phyloP scores from a whole-genome alignment of 139 green algal species.

The Chlorella sorokiniana region DNA sequence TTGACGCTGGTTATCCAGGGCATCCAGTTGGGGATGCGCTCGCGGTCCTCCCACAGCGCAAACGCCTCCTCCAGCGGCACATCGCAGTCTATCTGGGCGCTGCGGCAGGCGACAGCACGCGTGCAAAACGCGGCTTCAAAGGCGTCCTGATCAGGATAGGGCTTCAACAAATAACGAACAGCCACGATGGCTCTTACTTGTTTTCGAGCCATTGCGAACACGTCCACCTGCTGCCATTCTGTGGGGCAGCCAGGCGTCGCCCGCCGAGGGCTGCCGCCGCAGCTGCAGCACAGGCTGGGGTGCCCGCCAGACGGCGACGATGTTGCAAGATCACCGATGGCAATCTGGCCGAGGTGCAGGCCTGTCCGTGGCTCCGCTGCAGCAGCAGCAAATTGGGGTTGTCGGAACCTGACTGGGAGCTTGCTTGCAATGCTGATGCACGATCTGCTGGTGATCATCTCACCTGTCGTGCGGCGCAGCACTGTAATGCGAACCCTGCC shows the following conservation, averaged over 20 bases:
- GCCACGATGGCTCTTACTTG: neutral
- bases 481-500: no score
- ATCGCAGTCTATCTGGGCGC: slow-evolving; percentile 65
- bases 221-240: slow-evolving; percentile 30
- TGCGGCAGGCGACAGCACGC: slow-evolving; percentile 41
- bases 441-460: no score
- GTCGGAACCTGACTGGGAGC: no score
- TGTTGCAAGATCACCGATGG: neutral
- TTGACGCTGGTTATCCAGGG: slow-evolving; percentile 88
- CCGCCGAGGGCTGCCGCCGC: slow-evolving; percentile 3
- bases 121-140: neutral
- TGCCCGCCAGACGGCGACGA: neutral
- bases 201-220: slow-evolving; percentile 28
- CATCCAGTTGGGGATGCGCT: slow-evolving; percentile 90
- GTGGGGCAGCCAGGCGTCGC: neutral
- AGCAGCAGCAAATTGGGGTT: neutral
- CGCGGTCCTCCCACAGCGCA: slow-evolving; percentile 81
- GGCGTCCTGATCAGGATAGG: neutral
- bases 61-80: slow-evolving; percentile 77
- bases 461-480: no score
- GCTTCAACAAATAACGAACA: neutral
- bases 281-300: neutral
- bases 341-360: neutral
- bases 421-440: neutral
- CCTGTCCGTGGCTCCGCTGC: slow-evolving; percentile 7